Evolutionary conservation across 768 basidiomycete species (phyloP), one percentile per base, ranked within the genome.

Genomic region (Dictyophora rubrovolvata): DNA sequence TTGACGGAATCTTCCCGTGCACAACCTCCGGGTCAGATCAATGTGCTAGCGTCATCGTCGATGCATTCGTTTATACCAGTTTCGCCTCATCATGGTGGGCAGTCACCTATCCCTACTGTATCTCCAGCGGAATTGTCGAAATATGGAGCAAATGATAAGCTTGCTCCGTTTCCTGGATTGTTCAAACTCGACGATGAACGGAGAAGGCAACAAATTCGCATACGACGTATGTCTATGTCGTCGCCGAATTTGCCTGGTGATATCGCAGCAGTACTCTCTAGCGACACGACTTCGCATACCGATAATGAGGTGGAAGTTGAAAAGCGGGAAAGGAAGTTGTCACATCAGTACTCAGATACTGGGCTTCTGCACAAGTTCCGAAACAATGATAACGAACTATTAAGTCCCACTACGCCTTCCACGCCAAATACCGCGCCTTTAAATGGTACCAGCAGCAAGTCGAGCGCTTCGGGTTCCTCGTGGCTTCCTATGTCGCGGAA

Each of bases 101-200:
- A 80, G 11, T 92, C 89, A 8, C 87, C 89, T n/a, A 81, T 93
- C 37, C 91, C 91, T 46, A 79, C 83, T 17, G 79, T 83, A 11
- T 84, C 87, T 23, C 77, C 82, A 14, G 79, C 80, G 33, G 89
- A 91, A 71, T 71, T 85, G 68, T 75, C 77, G 28, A 89, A 79
- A 71, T 94, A 87, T 71, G 81, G 83, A 63, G 74, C 81, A 28
- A 77, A 80, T 59, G 69, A 80, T 34, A 97, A 97, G 69, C 75
- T 96, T 36, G 88, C 87, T 71, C 91, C 93, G 1, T 93, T 95
- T 78, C 91, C 90, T 22, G 91, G 90, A 37, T 85, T 93, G 70
- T 79, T 84, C 66, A 80, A 81, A 64, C 75, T 93, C 37, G 88
- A 88, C 68, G 85, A 88, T 67, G 81, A 87, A 65, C 78, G 84